Evolutionary conservation across 2,329 filamentous ascomycete genomes (phyloP).

Genomic region (Colletotrichum magnum): DNA sequence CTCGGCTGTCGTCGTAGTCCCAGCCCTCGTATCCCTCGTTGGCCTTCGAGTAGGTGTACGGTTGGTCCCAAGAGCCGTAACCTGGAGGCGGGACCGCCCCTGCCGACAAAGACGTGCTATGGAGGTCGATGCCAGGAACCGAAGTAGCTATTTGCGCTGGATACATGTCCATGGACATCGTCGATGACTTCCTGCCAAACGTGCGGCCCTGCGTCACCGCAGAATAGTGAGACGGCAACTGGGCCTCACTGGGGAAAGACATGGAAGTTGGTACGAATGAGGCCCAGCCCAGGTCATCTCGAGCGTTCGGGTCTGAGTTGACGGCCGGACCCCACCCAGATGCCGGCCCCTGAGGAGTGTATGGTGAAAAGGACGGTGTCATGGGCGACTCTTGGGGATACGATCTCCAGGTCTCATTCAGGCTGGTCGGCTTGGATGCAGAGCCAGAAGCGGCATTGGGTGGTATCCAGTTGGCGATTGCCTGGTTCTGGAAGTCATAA

Average conservation of each 20-base stretch:
- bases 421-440: constrained; percentile 58
- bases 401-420: constrained; percentile 63
- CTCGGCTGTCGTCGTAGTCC: constrained; percentile 49
- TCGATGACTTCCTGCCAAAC: constrained; percentile 60
- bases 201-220: constrained; percentile 53
- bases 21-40: constrained; percentile 55
- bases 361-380: constrained; percentile 65
- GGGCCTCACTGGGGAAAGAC: constrained; percentile 46
- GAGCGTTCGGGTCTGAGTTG: constrained; percentile 54
- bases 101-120: constrained; percentile 54
- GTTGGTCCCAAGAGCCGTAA: constrained; percentile 62
- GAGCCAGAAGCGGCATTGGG: constrained; percentile 56
- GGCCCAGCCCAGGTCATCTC: constrained; percentile 62
- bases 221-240: constrained; percentile 55
- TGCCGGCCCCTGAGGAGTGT: constrained; percentile 57
- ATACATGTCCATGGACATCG: constrained; percentile 60
- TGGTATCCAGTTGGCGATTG: constrained; percentile 60
- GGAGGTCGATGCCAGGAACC: constrained; percentile 53
- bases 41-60: constrained; percentile 59
- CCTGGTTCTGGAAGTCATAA: constrained; percentile 57
- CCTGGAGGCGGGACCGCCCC: constrained; percentile 53
- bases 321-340: constrained; percentile 58
- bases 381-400: constrained; percentile 66
- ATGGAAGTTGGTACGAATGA: constrained; percentile 56
- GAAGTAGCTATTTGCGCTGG: constrained; percentile 55